phyloP scores from a whole-genome alignment of 306 rosid genomes.

The Cucurbita ficifolia region DNA sequence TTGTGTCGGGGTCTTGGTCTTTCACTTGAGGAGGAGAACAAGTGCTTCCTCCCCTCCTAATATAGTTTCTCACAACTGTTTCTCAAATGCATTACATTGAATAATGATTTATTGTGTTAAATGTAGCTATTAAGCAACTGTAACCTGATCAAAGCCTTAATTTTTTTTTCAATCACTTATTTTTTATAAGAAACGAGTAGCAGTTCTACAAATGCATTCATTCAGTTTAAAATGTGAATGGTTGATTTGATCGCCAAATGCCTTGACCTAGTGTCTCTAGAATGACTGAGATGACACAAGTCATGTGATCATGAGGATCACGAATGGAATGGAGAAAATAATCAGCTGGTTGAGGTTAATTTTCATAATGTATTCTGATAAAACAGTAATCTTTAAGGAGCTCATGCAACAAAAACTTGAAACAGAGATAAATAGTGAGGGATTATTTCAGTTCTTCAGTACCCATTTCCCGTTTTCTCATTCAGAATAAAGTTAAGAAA shows the following conservation, averaged over 20 bases:
- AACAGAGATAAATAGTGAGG: not conserved
- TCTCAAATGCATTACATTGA: not conserved
- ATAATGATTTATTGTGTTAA: not conserved
- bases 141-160: not conserved
- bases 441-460: not conserved
- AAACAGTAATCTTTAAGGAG: not conserved
- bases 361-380: not conserved
- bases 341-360: not conserved
- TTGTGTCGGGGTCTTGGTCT: not conserved
- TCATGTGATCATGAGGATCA: no score
- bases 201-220: not conserved
- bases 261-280: not conserved
- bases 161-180: not conserved
- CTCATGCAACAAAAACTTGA: not conserved
- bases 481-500: not conserved
- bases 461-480: not conserved
- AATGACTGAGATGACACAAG: not conserved
- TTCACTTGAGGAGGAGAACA: not conserved
- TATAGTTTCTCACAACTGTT: not conserved
- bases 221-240: not conserved
- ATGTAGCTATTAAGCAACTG: not conserved
- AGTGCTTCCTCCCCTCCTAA: not conserved
- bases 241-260: not conserved
- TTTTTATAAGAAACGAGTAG: not conserved
- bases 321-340: not conserved